A percentile compares a stretch with the other conserved stretches of the same genome.
Evolutionary conservation across 495 filamentous ascomycete species (phyloP).

Genomic region (Parachaetomium inaequale): DNA sequence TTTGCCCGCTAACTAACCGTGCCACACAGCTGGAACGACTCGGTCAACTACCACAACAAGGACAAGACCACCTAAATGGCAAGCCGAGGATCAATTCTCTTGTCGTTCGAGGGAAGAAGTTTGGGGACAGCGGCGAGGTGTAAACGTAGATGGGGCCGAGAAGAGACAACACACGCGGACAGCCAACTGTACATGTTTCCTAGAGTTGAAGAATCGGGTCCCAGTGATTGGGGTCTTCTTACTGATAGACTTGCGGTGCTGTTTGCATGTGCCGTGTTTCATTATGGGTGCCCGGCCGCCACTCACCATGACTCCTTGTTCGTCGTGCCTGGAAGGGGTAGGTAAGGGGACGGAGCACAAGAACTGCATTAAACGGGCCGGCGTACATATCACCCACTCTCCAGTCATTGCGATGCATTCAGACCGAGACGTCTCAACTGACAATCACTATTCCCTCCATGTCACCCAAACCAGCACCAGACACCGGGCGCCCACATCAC

Average conservation of each 20-base stretch:
- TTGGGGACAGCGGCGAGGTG: background rate
- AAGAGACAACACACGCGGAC: conserved; percentile 1
- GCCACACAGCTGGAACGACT: conserved; percentile 78
- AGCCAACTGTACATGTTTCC: conserved; percentile 27
- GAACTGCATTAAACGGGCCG: too few relatives aligned
- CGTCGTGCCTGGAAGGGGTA: too few relatives aligned
- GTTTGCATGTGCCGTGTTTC: background rate
- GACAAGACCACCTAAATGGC: conserved; percentile 62
- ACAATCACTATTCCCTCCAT: background rate
- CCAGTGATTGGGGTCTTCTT: background rate
- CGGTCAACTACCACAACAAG: conserved; percentile 94
- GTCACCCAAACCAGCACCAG: background rate
- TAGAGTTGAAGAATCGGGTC: conserved; percentile 17
- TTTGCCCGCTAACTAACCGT: conserved; percentile 9
- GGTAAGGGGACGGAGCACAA: background rate
- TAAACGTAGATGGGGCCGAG: conserved; percentile 3
- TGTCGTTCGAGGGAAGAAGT: background rate
- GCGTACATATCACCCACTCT: background rate
- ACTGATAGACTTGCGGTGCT: background rate
- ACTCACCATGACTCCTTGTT: too few relatives aligned
- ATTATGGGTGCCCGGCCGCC: background rate
- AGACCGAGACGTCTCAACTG: background rate
- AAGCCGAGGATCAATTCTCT: background rate
- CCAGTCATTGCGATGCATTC: background rate
- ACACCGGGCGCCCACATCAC: background rate